A percentile compares a stretch with the other conserved stretches of the same genome.
Conservation (phyloP, 768 basidiomycete genomes). For the Porpolomopsis calyptriformis region DNA sequence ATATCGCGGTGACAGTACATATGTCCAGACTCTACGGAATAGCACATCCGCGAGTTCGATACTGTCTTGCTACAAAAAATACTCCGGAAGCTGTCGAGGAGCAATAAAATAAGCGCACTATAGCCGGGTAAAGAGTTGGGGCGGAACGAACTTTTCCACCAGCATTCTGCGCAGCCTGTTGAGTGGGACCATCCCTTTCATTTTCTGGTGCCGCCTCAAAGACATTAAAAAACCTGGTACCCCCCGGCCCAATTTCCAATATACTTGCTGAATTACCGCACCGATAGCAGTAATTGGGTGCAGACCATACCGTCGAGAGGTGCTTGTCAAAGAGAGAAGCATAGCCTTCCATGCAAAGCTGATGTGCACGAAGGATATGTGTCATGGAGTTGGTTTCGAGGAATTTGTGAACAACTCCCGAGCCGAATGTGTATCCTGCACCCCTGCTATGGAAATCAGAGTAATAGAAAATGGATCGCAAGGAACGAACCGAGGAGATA, state of each 20-base stretch:
- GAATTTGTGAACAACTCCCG: slow-evolving; percentile 96
- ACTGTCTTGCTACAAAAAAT: slow-evolving; percentile 34
- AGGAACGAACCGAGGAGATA: slow-evolving; percentile 76
- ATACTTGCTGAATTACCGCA: slow-evolving; percentile 97
- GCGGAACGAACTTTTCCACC: slow-evolving; percentile 50
- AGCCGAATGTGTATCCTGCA: slow-evolving; percentile 97
- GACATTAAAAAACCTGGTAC: slow-evolving; percentile 87
- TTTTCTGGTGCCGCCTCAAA: slow-evolving; percentile 99
- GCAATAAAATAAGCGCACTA: slow-evolving; percentile 8
- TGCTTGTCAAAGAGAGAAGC: slow-evolving; percentile 94
- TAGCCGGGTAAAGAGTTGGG: slow-evolving; percentile 6
- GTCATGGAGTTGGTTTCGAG: slow-evolving; percentile 93
- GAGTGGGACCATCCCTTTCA: slow-evolving; percentile 79
- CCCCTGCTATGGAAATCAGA: slow-evolving; percentile 43
- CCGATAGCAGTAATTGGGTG: slow-evolving; percentile 97
- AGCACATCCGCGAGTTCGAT: background rate
- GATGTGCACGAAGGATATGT: slow-evolving; percentile 95
- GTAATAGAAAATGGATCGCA: slow-evolving; percentile 5
- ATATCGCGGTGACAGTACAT: too few species aligned
- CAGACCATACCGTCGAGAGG: slow-evolving; percentile 96
- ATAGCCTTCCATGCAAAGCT: slow-evolving; percentile 99
- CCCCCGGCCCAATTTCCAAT: slow-evolving; percentile 87
- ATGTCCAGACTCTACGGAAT: background rate
- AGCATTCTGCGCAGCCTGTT: slow-evolving; percentile 63
- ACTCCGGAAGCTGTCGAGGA: slow-evolving; percentile 57